Evolutionary conservation across 2,329 filamentous ascomycete genomes (phyloP).

Genomic region (Ambrosiella beaveri): DNA sequence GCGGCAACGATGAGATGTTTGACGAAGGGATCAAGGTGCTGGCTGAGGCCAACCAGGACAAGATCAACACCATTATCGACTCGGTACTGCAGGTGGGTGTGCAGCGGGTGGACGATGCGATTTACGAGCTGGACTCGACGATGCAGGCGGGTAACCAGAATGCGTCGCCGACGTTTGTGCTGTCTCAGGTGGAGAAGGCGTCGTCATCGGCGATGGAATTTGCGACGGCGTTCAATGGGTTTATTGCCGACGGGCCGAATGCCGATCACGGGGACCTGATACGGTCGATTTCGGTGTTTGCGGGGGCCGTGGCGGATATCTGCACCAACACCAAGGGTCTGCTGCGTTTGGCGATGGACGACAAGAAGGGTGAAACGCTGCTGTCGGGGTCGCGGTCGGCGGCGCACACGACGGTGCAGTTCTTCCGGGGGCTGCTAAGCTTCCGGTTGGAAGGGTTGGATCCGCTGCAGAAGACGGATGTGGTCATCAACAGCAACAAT

Average conservation of each 20-base stretch:
- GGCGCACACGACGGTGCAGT: conserved; percentile 73
- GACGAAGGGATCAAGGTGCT: conserved; percentile 86
- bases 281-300: conserved; percentile 76
- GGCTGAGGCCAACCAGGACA: conserved; percentile 68
- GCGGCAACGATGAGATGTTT: conserved; percentile 62
- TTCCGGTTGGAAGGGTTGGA: conserved; percentile 87
- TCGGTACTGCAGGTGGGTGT: conserved; percentile 88
- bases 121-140: conserved; percentile 91
- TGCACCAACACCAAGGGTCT: conserved; percentile 94
- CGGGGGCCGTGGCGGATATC: conserved; percentile 81
- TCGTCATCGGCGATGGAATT: conserved; percentile 91
- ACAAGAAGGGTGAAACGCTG: conserved; percentile 81
- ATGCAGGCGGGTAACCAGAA: conserved; percentile 99
- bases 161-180: conserved; percentile 80
- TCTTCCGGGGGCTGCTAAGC: conserved; percentile 87
- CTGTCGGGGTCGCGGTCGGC: conserved; percentile 69
- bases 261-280: conserved; percentile 82
- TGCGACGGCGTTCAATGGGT: conserved; percentile 95
- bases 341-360: conserved; percentile 79
- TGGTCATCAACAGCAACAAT: conserved; percentile 93
- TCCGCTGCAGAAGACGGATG: conserved; percentile 80
- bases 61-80: conserved; percentile 95
- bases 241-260: conserved; percentile 89
- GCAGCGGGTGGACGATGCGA: conserved; percentile 81
- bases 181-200: conserved; percentile 95